These are phyloP conservation scores for Asterella californica DNA, from an alignment of 225 moss, liverwort and hornwort genomes.

Conservation along the genomic window DNA sequence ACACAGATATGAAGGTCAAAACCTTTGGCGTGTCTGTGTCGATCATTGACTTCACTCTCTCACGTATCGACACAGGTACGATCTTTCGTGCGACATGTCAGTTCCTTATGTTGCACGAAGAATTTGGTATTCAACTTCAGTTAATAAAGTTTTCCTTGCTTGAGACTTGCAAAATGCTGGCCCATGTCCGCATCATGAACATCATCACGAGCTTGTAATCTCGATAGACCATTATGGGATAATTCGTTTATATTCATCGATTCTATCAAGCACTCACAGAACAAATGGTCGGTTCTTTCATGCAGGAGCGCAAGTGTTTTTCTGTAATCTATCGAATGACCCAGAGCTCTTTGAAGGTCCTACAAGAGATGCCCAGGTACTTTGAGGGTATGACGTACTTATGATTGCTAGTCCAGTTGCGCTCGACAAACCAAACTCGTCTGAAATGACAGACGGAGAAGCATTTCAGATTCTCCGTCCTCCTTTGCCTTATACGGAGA, in stretches of 20 bases:
- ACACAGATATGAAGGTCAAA: conserved; percentile 53
- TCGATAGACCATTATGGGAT: neutral
- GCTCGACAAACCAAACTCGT: too few relatives aligned
- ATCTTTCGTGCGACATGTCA: neutral
- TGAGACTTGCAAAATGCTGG: neutral
- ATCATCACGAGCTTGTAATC: too few relatives aligned
- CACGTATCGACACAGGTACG: conserved; percentile 87
- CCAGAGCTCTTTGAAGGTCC: conserved; percentile 88
- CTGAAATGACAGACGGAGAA: too few relatives aligned
- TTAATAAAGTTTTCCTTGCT: neutral
- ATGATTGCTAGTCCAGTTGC: too few relatives aligned
- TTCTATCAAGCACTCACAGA: conserved; percentile 33
- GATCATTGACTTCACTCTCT: conserved; percentile 96
- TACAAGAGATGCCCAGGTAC: conserved; percentile 80
- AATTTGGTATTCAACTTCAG: neutral
- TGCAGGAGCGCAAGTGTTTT: conserved; percentile 87
- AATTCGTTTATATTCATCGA: neutral
- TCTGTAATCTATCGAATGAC: conserved; percentile 81
- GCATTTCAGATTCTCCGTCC: too few relatives aligned
- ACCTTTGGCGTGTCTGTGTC: conserved; percentile 74
- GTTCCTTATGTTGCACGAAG: neutral
- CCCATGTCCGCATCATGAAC: neutral
- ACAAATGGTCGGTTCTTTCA: neutral
- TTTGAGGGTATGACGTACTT: too few relatives aligned
- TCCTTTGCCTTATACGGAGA: too few relatives aligned